These are phyloP conservation scores for Hemerocallis citrina DNA, from an alignment of 106 monocot genomes.

Conservation along the genomic window DNA sequence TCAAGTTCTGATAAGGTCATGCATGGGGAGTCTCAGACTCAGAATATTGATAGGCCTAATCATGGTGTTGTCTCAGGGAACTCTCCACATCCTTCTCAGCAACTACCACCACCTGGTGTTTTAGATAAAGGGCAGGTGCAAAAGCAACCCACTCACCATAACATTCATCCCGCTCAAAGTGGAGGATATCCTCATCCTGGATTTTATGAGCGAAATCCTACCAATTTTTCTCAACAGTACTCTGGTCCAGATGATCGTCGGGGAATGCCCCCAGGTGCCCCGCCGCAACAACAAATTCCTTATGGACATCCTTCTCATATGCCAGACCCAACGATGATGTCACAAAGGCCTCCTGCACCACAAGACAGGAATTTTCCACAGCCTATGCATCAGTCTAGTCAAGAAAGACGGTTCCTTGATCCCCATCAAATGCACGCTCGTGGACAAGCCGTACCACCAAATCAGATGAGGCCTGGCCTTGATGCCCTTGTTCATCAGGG, in stretches of 20 bases:
- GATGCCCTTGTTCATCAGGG: conserved; percentile 20
- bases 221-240: conserved; percentile 12
- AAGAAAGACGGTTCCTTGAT: conserved; percentile 26
- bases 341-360: conserved; percentile 34
- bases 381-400: conserved; percentile 24
- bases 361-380: conserved; percentile 25
- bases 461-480: conserved; percentile 24
- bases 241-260: neutral
- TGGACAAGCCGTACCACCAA: conserved; percentile 20
- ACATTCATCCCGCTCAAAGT: conserved; percentile 1
- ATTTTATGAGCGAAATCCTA: conserved; percentile 15
- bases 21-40: neutral
- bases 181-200: conserved; percentile 12
- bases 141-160: conserved; percentile 1
- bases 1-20: neutral
- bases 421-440: conserved; percentile 17
- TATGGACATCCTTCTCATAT: conserved; percentile 19
- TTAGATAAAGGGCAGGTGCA: conserved; percentile 1
- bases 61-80: no score
- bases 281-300: conserved; percentile 13
- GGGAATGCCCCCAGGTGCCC: conserved; percentile 10
- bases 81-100: conserved; percentile 17
- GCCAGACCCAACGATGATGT: conserved; percentile 5
- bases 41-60: conserved; percentile 4
- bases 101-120: conserved; percentile 2